Conservation (phyloP, 441 rosid genomes). For the Syzygium syzygioides region DNA sequence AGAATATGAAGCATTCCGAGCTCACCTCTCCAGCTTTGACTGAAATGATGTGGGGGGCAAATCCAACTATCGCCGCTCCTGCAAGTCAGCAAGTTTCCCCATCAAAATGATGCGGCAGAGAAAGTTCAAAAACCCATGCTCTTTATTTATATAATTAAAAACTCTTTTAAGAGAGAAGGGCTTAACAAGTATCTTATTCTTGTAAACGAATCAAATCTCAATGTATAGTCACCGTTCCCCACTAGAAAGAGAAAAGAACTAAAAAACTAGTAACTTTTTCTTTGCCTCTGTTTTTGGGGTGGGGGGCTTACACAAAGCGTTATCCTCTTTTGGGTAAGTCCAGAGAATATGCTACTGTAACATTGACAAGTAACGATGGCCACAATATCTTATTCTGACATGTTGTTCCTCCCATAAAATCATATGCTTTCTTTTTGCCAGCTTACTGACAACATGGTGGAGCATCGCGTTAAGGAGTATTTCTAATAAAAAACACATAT, state of each 20-base stretch:
- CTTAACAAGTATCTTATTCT: background rate
- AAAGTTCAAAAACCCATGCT: background rate
- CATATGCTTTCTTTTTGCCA: background rate
- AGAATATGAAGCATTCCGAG: background rate
- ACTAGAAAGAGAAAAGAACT: background rate
- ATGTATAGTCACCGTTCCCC: background rate
- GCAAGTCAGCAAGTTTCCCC: background rate
- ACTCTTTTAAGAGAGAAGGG: background rate
- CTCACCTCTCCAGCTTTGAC: slow-evolving; percentile 27
- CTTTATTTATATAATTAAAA: background rate
- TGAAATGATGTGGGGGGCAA: slow-evolving; percentile 20
- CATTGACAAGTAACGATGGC: background rate
- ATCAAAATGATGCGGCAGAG: background rate
- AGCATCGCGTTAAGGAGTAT: background rate
- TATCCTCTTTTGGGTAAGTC: background rate
- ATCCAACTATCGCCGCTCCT: slow-evolving; percentile 9
- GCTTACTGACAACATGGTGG: background rate
- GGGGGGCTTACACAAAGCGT: background rate
- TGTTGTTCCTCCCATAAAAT: background rate
- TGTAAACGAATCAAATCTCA: background rate
- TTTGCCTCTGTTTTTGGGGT: background rate
- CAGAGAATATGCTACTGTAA: background rate
- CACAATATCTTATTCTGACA: background rate
- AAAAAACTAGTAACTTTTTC: background rate
- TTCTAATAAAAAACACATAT: background rate